Percentiles rank a stretch among this genome's conserved stretches.
phyloP scores from a whole-genome alignment of 208 protist species.

The Trypanosoma caninum region DNA sequence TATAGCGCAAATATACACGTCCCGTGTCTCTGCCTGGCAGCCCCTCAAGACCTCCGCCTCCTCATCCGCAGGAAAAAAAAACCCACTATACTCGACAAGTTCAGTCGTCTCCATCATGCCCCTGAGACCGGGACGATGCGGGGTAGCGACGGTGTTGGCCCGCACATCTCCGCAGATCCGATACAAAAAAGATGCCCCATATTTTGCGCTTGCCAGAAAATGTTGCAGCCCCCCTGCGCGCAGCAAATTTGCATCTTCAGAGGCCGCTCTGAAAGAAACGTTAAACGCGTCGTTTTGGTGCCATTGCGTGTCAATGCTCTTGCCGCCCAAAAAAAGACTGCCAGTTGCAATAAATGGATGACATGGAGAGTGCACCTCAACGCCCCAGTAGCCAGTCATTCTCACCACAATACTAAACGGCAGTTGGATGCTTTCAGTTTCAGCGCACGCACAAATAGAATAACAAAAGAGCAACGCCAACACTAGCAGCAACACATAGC shows the following conservation, averaged over 20 bases:
- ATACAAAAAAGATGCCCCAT: constrained; percentile 26
- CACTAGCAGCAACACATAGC: no score
- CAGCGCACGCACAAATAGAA: constrained; percentile 4
- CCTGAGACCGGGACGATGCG: constrained; percentile 30
- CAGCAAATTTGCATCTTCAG: constrained; percentile 10
- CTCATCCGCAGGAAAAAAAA: constrained; percentile 17
- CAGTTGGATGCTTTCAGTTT: constrained; percentile 27
- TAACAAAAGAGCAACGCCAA: constrained; percentile 13
- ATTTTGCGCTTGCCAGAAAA: constrained; percentile 16
- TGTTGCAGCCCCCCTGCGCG: constrained; percentile 28
- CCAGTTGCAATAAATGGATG: constrained; percentile 18
- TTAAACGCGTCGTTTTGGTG: constrained; percentile 1
- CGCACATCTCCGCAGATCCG: constrained; percentile 34
- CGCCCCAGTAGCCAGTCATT: constrained; percentile 54
- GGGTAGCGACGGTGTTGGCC: constrained; percentile 45
- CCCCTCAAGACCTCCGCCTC: not conserved
- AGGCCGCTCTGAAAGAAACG: constrained; percentile 14
- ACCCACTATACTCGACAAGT: constrained; percentile 39
- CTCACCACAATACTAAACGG: constrained; percentile 38
- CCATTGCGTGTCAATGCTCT: constrained; percentile 34
- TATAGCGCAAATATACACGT: constrained; percentile 45
- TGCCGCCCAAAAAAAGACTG: constrained; percentile 38
- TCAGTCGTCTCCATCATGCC: constrained; percentile 38
- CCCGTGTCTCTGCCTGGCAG: constrained; percentile 24
- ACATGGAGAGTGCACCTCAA: constrained; percentile 56